Evolutionary conservation across 805 yeast species (phyloP).

Genomic region (Yamadazyma ubonensis): DNA sequence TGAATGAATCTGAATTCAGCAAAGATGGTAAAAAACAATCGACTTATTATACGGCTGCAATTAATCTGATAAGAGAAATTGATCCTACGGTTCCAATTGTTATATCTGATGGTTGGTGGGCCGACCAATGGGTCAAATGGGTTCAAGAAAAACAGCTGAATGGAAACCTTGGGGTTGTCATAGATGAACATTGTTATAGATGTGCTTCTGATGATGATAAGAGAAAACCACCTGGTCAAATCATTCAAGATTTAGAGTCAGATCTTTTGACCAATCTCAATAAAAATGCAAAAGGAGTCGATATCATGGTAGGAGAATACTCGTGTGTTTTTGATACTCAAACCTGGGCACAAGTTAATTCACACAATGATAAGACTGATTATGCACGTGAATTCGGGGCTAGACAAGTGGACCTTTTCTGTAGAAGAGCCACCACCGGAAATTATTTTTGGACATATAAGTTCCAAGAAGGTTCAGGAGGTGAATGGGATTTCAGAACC

Average conservation of each 20-base stretch:
- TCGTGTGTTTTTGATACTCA: constrained; percentile 80
- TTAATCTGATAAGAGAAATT: constrained; percentile 53
- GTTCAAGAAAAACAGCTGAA: constrained; percentile 43
- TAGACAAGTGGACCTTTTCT: constrained; percentile 48
- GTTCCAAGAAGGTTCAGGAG: constrained; percentile 86
- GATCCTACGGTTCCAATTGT: constrained; percentile 65
- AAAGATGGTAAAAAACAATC: constrained; percentile 49
- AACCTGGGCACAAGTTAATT: constrained; percentile 64
- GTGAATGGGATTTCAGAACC: constrained; percentile 92
- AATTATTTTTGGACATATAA: constrained; percentile 89
- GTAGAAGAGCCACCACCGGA: constrained; percentile 62
- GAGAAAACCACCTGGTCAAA: constrained; percentile 59
- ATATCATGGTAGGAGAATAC: constrained; percentile 83
- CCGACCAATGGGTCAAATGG: constrained; percentile 74
- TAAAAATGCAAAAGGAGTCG: constrained; percentile 49
- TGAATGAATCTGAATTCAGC: constrained; percentile 77
- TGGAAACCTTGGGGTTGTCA: constrained; percentile 56
- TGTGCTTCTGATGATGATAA: constrained; percentile 80
- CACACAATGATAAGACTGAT: constrained; percentile 44
- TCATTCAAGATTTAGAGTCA: constrained; percentile 54
- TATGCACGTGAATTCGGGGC: constrained; percentile 64
- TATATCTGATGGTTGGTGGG: constrained; percentile 95
- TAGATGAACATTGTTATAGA: constrained; percentile 85
- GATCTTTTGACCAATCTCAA: constrained; percentile 51
- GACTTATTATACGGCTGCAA: constrained; percentile 64